Percentiles rank a stretch among this genome's conserved stretches.
phyloP scores from a whole-genome alignment of 371 early-diverging fungal genomes.

The Zopfochytrium polystomum region DNA sequence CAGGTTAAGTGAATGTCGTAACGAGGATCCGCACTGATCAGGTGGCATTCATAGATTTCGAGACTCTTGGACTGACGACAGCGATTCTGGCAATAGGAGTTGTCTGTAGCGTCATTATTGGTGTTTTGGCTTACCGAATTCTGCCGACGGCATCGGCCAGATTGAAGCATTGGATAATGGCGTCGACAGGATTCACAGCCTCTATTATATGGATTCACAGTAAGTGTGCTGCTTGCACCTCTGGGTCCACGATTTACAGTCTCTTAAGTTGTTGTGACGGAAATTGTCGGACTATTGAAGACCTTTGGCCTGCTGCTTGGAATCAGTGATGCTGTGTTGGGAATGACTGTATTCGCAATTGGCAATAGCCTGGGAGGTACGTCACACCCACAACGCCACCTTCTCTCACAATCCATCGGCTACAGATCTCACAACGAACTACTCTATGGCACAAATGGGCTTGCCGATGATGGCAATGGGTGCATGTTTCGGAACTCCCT shows the following conservation, averaged over 20 bases:
- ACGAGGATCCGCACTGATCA: too few species aligned
- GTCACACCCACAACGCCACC: slow-evolving; percentile 1
- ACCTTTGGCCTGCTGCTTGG: slow-evolving; percentile 31
- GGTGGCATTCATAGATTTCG: too few species aligned
- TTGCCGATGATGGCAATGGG: slow-evolving; percentile 46
- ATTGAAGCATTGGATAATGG: too few species aligned
- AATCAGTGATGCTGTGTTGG: slow-evolving; percentile 33
- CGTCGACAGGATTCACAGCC: slow-evolving; percentile 30
- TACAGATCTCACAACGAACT: slow-evolving; percentile 40
- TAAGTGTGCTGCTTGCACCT: slow-evolving; percentile 13
- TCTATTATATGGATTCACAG: slow-evolving; percentile 40
- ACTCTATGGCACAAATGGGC: slow-evolving; percentile 39
- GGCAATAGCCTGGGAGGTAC: slow-evolving; percentile 42
- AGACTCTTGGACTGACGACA: too few species aligned
- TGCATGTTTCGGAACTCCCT: slow-evolving; percentile 43
- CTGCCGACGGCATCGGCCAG: too few species aligned
- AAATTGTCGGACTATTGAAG: slow-evolving; percentile 34
- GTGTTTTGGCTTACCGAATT: too few species aligned
- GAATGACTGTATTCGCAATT: slow-evolving; percentile 41
- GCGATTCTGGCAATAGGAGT: too few species aligned
- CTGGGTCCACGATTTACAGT: neutral
- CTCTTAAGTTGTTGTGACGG: slow-evolving; percentile 31
- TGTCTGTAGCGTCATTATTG: too few species aligned
- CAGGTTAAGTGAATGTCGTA: too few species aligned
- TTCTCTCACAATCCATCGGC: neutral